Base-by-base conservation (phyloP, 495 filamentous ascomycete genomes). In the Penicillium simplicissimum region DNA sequence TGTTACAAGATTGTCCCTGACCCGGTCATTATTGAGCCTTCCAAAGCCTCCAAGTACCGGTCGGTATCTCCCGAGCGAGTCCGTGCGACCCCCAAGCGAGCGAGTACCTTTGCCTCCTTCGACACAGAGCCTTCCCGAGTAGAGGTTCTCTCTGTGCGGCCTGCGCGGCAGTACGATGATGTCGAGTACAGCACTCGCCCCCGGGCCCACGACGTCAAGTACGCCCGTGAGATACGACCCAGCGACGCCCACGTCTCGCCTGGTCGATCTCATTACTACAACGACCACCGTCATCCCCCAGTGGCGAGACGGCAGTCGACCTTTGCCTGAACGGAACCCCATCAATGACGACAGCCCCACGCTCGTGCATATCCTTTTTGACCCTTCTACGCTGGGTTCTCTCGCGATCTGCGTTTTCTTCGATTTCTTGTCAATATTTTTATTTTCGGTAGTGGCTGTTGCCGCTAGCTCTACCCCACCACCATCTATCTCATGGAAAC, bases 1-100 rank as follows among this genome's bases (percentile, higher is more conserved):
- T 25, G 23, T 3, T 78, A 78, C 64, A 75, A 67, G 61, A 64
- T 74, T 25, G 71, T 74, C 4, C 52, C 66, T 2, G 73, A 75
- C 6, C 60, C 67, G 8, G 60, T 73, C 11, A 53, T 76, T n/a
- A 65, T 77, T 38, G 77, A 80, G 52, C 73, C 74, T 61, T 45
- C 65, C 57, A 54, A 65, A 21, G 48, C 68, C 52, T 52, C 68
- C 55, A 53, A 64, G 38, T 59, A 72, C 63, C 67, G 69, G 15
- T 54, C 62, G 0, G 31, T 45, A 15, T 72, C 76, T 23, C 61
- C 69, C 57, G 60, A 71, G 55, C 35, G 63, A 52, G 33, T 49
- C 8, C 62, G 60, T 21, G 49, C 43, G 31, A 31, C 28, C 13
- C 67, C 65, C 42, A 67, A 63, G 42, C 62, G 69, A 47, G 57